Evolutionary conservation across 2,329 filamentous ascomycete species (phyloP).

Genomic region (Aspergillus sp.): DNA sequence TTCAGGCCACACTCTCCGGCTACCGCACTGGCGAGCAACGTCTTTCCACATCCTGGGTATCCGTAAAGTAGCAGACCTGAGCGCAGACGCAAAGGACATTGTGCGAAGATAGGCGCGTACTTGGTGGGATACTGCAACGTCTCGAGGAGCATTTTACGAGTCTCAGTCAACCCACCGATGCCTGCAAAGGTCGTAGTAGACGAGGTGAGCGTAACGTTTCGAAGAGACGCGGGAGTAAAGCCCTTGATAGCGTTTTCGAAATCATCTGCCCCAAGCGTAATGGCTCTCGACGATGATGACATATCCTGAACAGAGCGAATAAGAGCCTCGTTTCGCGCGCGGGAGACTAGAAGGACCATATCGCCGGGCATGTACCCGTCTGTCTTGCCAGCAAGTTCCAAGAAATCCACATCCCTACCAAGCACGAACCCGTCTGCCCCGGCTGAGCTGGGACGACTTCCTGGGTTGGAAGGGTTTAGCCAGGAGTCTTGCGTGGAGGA

Average conservation of each 20-base stretch:
- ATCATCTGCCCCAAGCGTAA: conserved; percentile 71
- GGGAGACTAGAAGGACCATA: conserved; percentile 77
- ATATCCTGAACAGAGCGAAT: conserved; percentile 72
- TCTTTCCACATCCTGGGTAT: conserved; percentile 95
- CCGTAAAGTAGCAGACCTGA: conserved; percentile 93
- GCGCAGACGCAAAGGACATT: conserved; percentile 90
- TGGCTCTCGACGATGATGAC: conserved; percentile 52
- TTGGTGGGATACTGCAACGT: conserved; percentile 96
- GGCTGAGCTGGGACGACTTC: conserved; percentile 50
- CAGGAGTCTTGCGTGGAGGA: conserved; percentile 61
- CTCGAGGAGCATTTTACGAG: conserved; percentile 87
- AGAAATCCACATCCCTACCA: conserved; percentile 77
- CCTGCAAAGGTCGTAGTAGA: conserved; percentile 90
- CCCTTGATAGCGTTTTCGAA: conserved; percentile 84
- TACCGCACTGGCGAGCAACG: conserved; percentile 91
- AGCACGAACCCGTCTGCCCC: conserved; percentile 67
- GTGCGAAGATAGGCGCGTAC: conserved; percentile 95
- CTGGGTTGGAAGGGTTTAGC: conserved; percentile 71
- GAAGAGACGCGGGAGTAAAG: conserved; percentile 91
- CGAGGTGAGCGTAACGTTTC: conserved; percentile 90
- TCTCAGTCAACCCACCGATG: conserved; percentile 85
- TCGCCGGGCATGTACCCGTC: conserved; percentile 99
- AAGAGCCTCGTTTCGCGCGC: conserved; percentile 87
- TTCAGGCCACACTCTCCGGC: conserved; percentile 96
- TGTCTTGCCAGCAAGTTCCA: conserved; percentile 89